Evolutionary conservation across 2,329 filamentous ascomycete genomes (phyloP).

Genomic region (Fusarium temperatum): DNA sequence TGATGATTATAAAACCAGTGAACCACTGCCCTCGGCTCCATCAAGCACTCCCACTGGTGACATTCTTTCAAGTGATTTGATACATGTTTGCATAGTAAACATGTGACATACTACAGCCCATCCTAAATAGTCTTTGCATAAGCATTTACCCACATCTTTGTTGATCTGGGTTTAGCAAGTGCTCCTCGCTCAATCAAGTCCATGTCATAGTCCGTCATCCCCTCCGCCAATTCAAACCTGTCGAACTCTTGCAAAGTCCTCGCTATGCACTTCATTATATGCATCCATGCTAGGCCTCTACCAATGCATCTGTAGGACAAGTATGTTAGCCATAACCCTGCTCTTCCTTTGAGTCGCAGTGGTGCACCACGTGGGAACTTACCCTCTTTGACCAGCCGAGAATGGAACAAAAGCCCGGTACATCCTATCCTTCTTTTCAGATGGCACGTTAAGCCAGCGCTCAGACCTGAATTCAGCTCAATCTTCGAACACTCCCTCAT

Average conservation of each 20-base stretch:
- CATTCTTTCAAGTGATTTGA: background rate
- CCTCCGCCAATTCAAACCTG: background rate
- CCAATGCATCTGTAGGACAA: background rate
- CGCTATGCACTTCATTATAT: background rate
- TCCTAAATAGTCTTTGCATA: background rate
- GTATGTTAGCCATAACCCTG: background rate
- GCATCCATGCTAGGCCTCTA: background rate
- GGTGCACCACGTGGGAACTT: background rate
- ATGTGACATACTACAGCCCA: too few relatives aligned
- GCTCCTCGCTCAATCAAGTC: background rate
- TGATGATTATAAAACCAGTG: too few relatives aligned
- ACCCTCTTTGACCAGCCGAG: background rate
- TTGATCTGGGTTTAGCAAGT: background rate
- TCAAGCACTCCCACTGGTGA: too few relatives aligned
- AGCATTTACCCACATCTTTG: background rate
- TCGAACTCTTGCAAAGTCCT: background rate
- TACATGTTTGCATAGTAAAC: accelerated
- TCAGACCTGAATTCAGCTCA: background rate
- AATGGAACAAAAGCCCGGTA: background rate
- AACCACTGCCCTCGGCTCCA: too few relatives aligned
- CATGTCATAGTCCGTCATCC: background rate
- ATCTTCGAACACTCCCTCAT: background rate
- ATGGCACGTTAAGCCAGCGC: background rate
- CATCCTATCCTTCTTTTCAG: background rate
- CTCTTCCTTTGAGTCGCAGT: too few relatives aligned